Conservation (phyloP, 2,329 filamentous ascomycete genomes). For the Ascochyta koolunga region DNA sequence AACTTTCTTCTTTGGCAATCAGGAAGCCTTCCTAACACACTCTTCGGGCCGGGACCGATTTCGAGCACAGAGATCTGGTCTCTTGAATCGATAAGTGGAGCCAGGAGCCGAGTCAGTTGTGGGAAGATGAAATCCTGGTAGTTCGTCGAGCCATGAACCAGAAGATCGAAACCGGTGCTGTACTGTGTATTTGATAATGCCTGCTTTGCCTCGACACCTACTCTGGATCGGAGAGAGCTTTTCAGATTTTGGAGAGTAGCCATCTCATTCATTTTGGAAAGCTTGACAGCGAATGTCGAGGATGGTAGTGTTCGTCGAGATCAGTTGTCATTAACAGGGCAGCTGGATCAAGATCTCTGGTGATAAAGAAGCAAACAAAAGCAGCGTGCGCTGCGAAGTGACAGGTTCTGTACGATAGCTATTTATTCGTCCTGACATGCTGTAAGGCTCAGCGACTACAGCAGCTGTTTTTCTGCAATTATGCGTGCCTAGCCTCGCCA, state of each 20-base stretch:
- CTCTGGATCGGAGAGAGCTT: conserved; percentile 45
- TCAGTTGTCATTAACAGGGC: no score
- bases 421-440: no score
- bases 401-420: no score
- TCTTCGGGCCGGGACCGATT: conserved; percentile 64
- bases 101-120: conserved; percentile 54
- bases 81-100: conserved; percentile 51
- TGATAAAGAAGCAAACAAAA: no score
- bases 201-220: conserved; percentile 25
- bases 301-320: no score
- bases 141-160: conserved; percentile 45
- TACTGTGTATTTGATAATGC: conserved; percentile 58
- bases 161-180: conserved; percentile 54
- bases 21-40: conserved; percentile 59
- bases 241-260: conserved; percentile 55
- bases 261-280: conserved; percentile 37
- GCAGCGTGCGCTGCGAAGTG: no score
- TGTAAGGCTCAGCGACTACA: no score
- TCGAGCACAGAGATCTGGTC: conserved; percentile 61
- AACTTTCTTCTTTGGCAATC: conserved; percentile 51
- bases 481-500: no score
- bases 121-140: conserved; percentile 62
- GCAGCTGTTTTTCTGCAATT: no score
- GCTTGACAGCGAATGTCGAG: no score
- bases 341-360: no score